A percentile compares a stretch with the other conserved stretches of the same genome.
phyloP scores from a whole-genome alignment of 2,329 filamentous ascomycete species.

The Sporothrix dimorphospora region DNA sequence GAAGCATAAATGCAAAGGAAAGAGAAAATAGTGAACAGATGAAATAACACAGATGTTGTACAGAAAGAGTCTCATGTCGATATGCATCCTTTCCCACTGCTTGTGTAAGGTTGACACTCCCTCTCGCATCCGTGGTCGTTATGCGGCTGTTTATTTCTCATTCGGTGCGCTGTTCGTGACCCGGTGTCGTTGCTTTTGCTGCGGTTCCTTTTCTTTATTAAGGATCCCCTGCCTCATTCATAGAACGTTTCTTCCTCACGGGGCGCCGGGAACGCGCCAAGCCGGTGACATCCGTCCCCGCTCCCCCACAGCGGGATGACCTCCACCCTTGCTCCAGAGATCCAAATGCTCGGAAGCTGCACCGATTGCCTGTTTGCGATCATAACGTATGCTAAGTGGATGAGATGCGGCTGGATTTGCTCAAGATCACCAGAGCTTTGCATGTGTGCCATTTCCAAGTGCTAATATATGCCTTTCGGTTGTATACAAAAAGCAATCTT shows the following conservation, averaged over 20 bases:
- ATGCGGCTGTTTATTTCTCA: background rate
- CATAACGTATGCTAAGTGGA: background rate
- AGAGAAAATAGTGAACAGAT: background rate
- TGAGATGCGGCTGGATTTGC: background rate
- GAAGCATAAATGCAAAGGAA: background rate
- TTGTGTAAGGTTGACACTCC: background rate
- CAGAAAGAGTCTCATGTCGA: background rate
- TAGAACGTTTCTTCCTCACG: background rate
- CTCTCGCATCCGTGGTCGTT: background rate
- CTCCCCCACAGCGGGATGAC: conserved; percentile 7
- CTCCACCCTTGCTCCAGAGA: background rate
- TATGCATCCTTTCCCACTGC: background rate
- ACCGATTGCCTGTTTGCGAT: background rate
- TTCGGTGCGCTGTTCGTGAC: background rate
- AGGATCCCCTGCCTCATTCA: background rate
- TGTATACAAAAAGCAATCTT: too few relatives aligned
- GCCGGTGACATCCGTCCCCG: background rate
- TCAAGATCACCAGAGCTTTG: background rate
- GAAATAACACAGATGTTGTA: background rate
- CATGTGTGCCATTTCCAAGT: background rate
- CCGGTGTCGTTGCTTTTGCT: background rate
- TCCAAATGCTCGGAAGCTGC: background rate
- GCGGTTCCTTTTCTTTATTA: too few relatives aligned
- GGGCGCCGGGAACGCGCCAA: conserved; percentile 5
- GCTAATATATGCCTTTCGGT: background rate